Base-by-base conservation (phyloP, 495 filamentous ascomycete genomes). In the Cairneyella variabilis region DNA sequence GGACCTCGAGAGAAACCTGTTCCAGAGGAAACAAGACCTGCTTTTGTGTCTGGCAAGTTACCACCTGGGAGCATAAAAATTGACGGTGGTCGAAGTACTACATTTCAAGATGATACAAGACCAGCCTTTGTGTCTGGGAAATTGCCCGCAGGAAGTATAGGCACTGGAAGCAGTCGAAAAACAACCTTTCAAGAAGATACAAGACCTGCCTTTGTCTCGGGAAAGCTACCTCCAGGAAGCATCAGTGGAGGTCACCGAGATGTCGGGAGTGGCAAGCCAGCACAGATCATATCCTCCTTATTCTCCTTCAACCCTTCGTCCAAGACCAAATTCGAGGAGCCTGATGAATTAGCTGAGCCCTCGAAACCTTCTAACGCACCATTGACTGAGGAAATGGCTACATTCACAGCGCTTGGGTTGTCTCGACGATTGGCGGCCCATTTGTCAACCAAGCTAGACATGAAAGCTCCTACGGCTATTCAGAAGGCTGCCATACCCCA, bases 291-390 rank as follows among this genome's bases (percentile, higher is more conserved):
- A 21, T 97, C 93, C 26, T 93, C 92, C 20, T 74, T 98, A 3
- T 97, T 96, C 69, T 85, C 91, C 2, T 89, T 79, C 64, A 98
- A 97, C 53, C 91, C 92, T 1, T 69, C 73, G 7, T 74, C 87
- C 9, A 78, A 76, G 49, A 83, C 80, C 27, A 67, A 66, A 11
- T 76, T 82, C 42, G 65, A 74, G 20, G 45, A 67, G 12, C 61
- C 64, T 5, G 51, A 57, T 3, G 54, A 50, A 28, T 53, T 55
- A 38, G 64, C 66, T 43, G 77, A 78, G 34, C 73, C 80, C 2
- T 78, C 82, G 9, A 76, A 85, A 22, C 88, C 93, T n/a, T 95
- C 92, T 0, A 98, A 98, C 69, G 93, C 93, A n/a, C 95, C 93
- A 2, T 71, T 97, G n/a, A 77, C 83, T 1, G 85, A 85, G 45